A percentile compares a stretch with the other conserved stretches of the same genome.
These are phyloP conservation scores for Tricholoma sp. DNA, from an alignment of 768 basidiomycete genomes.

Conservation along the genomic window DNA sequence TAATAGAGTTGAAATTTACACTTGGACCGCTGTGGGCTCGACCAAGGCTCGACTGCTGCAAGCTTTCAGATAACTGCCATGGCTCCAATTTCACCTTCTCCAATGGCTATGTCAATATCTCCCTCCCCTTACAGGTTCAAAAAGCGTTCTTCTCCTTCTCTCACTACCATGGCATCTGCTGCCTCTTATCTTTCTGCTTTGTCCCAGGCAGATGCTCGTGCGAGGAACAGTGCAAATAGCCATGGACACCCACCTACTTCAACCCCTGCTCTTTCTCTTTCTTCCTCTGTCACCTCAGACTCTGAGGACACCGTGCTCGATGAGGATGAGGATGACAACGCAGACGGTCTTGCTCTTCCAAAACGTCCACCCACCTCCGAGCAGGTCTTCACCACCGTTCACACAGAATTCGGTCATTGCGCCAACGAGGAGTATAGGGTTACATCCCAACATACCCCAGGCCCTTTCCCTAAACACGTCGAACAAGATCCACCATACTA, in stretches of 20 bases:
- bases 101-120: conserved; percentile 57
- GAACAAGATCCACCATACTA: conserved; percentile 91
- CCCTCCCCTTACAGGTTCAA: conserved; percentile 55
- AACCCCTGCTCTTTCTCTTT: conserved; percentile 70
- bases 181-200: conserved; percentile 40
- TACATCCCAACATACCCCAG: conserved; percentile 54
- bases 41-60: background rate
- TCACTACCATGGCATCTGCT: conserved; percentile 30
- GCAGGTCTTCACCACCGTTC: conserved; percentile 71
- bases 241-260: conserved; percentile 43
- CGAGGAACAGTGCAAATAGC: conserved; percentile 32
- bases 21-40: background rate
- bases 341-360: conserved; percentile 58
- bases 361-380: conserved; percentile 72
- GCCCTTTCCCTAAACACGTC: conserved; percentile 46
- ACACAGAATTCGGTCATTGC: conserved; percentile 93
- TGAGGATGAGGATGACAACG: conserved; percentile 46
- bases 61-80: no score
- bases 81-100: conserved; percentile 38
- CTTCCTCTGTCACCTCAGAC: conserved; percentile 64
- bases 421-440: conserved; percentile 71
- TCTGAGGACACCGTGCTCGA: conserved; percentile 64
- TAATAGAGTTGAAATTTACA: no score
- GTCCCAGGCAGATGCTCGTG: conserved; percentile 57
- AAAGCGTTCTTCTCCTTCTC: conserved; percentile 38